phyloP scores from a whole-genome alignment of 805 yeast species.

The Saturnispora serradocipensis region DNA sequence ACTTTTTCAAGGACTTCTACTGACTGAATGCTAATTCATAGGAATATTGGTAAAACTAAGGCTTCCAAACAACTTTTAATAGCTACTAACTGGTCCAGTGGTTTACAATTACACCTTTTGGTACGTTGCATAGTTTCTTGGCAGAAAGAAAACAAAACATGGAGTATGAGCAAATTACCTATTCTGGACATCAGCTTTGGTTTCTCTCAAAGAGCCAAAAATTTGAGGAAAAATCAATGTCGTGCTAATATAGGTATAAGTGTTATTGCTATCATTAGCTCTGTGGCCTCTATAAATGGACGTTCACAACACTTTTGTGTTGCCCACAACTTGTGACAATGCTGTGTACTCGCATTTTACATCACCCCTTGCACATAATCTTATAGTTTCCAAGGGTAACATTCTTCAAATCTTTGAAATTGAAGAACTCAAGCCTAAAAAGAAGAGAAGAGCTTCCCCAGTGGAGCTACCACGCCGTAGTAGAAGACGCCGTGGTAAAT shows the following conservation, averaged over 20 bases:
- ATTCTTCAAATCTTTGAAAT: slow-evolving; percentile 54
- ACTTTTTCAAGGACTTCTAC: too few relatives aligned
- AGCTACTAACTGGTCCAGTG: too few relatives aligned
- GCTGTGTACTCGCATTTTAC: slow-evolving; percentile 40
- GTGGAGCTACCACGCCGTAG: slow-evolving; percentile 1
- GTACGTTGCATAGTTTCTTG: too few relatives aligned
- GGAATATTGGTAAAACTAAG: too few relatives aligned
- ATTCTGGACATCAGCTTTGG: not conserved
- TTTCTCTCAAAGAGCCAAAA: not conserved
- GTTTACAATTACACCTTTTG: too few relatives aligned
- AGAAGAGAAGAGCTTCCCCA: slow-evolving; percentile 6
- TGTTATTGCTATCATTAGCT: not conserved
- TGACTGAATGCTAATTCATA: too few relatives aligned
- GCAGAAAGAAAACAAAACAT: too few relatives aligned
- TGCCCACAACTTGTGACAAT: slow-evolving; percentile 65
- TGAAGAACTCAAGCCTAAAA: slow-evolving; percentile 15
- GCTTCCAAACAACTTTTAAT: too few relatives aligned
- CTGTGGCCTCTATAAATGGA: slow-evolving; percentile 42
- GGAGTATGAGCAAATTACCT: not conserved
- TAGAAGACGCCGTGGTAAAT: not conserved
- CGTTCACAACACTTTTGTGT: slow-evolving; percentile 66
- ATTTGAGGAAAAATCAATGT: not conserved
- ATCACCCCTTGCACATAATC: slow-evolving; percentile 35
- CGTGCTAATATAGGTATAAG: not conserved
- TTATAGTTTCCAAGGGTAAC: slow-evolving; percentile 64